phyloP scores from a whole-genome alignment of 352 stramenopile species.

The Phytophthora constricta region DNA sequence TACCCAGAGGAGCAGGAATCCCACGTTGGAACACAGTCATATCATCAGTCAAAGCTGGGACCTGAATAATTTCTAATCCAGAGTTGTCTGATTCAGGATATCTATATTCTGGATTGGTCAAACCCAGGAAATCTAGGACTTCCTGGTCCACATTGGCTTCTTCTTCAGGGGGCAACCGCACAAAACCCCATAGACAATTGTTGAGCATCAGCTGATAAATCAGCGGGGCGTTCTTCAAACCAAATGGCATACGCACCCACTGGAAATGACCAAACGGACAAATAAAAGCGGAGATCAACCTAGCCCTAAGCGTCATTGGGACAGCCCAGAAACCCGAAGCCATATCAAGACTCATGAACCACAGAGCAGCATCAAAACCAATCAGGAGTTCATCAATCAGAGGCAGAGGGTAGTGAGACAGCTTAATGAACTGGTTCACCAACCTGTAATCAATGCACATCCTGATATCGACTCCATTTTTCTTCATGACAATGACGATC shows the following conservation, averaged over 20 bases:
- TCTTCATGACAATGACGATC: slow-evolving; percentile 9
- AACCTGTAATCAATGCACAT: not conserved
- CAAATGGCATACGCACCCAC: slow-evolving; percentile 29
- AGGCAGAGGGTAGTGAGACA: not conserved
- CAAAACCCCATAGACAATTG: slow-evolving; percentile 25
- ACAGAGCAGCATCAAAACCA: slow-evolving; percentile 25
- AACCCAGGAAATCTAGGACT: not conserved
- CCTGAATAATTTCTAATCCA: not conserved
- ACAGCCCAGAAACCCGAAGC: slow-evolving; percentile 28
- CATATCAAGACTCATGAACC: slow-evolving; percentile 29
- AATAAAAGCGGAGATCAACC: slow-evolving; percentile 26
- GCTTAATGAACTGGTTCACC: not conserved
- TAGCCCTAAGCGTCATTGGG: slow-evolving; percentile 20
- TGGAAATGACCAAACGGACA: slow-evolving; percentile 34
- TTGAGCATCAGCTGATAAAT: slow-evolving; percentile 25
- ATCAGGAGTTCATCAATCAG: slow-evolving; percentile 4
- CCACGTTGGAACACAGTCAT: slow-evolving; percentile 1
- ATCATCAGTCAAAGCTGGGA: not conserved
- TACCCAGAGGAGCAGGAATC: not conserved
- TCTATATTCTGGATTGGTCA: not conserved
- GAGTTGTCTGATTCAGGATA: not conserved
- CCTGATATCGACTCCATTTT: slow-evolving; percentile 4
- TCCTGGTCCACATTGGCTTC: not conserved
- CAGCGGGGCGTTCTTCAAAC: slow-evolving; percentile 24
- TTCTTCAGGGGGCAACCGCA: not conserved